These are phyloP conservation scores for Cladosporium sp. DNA, from an alignment of 2,329 filamentous ascomycete genomes.

Conservation along the genomic window DNA sequence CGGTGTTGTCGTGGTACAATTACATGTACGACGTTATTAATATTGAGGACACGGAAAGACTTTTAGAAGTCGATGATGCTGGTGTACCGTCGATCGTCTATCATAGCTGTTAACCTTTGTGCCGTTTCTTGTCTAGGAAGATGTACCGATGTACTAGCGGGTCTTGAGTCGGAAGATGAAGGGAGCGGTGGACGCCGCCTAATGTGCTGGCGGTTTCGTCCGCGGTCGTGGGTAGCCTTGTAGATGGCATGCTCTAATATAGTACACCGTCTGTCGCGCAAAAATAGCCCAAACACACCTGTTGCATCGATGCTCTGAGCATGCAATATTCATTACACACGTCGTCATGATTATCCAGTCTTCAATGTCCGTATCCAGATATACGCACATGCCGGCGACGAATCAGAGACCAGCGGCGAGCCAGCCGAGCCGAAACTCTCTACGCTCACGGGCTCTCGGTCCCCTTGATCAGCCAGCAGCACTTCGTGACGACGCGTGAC, in stretches of 20 bases:
- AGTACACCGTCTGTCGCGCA: not conserved
- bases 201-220: not conserved
- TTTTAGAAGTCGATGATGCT: constrained; percentile 9
- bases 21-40: not conserved
- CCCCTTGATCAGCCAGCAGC: not conserved
- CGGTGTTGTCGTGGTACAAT: not conserved
- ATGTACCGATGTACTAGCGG: not conserved
- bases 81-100: constrained; percentile 3
- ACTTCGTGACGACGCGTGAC: constrained; percentile 14
- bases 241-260: not conserved
- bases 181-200: constrained; percentile 4
- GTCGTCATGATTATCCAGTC: not conserved
- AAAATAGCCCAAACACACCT: not conserved
- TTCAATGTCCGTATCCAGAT: not conserved
- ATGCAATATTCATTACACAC: not conserved
- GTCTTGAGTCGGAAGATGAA: not conserved
- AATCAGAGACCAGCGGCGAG: not conserved
- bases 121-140: not conserved
- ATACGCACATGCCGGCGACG: not conserved
- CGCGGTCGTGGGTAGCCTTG: not conserved
- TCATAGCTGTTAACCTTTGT: not conserved
- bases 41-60: not conserved
- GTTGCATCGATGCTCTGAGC: not conserved
- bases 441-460: not conserved
- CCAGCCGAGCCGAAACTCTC: not conserved